Evolutionary conservation across 306 rosid species (phyloP), one percentile per base, ranked within the genome.

Genomic region (Pterocarpus santalinus): DNA sequence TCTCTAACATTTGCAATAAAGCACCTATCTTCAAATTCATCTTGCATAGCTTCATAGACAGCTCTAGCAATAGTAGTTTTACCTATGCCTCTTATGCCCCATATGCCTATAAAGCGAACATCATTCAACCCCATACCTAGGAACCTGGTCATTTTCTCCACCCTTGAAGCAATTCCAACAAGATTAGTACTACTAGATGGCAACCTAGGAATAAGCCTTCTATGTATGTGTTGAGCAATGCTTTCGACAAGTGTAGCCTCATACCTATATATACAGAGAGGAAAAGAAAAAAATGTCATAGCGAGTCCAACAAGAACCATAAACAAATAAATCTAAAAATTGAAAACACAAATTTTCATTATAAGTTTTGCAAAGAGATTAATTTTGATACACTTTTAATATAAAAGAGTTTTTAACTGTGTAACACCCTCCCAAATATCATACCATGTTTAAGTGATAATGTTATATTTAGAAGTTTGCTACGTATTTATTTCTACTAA

Each of bases 41-140:
- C 35, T 86, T 65, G 15, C 43, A 80, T 70, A n/a, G 69, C 32
- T 12, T 86, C 76, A 14, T 82, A 82, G 17, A 82, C 65, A 38
- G 14, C 9, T 69, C 82, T 75, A 4, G 89, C 89, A 46, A 79
- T n/a, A 2, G 83, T 83, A n/a, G 86, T 72, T 44, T 83, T 83
- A 3, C 86, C 83, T 22, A 83, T 73, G 10, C 82, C 82, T 0
- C 86, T 76, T 82, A 73, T 86, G 52, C 89, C 89, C 81, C 84
- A 75, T 68, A 86, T 86, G 46, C 89, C 86, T 52, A 86, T 64
- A 11, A 86, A 82, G 70, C 73, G 84, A 78, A 82, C 77, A 32
- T 82, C 80, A n/a, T 49, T 33, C 51, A 57, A 32, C 8, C 51
- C 0, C 51, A 47, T 46, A 0, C 75, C 74, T 49, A 82, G 84